Conservation (phyloP, 106 monocot species). For the Phalaenopsis aphrodite region DNA sequence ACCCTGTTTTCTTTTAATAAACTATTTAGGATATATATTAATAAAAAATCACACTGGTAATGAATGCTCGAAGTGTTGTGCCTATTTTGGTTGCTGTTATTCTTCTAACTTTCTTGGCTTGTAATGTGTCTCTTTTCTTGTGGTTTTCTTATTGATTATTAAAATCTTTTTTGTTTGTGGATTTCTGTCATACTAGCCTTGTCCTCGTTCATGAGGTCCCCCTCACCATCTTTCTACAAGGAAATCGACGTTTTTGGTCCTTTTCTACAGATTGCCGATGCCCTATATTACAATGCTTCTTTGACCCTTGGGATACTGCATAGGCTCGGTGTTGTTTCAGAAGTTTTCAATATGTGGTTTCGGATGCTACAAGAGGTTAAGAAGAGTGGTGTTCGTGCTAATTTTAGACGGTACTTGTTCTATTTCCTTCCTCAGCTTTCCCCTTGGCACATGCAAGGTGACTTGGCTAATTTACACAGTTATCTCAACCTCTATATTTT, state of each 20-base stretch:
- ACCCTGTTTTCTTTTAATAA: neutral
- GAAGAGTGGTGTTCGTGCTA: constrained; percentile 64
- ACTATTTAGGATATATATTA: neutral
- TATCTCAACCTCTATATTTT: neutral
- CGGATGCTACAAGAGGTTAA: constrained; percentile 88
- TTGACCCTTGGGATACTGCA: constrained; percentile 67
- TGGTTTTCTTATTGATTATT: neutral
- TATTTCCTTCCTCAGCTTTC: neutral
- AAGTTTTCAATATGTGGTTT: constrained; percentile 86
- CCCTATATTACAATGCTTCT: constrained; percentile 81
- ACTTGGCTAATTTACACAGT: neutral
- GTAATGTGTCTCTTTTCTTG: too few relatives aligned
- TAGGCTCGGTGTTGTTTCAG: constrained; percentile 76
- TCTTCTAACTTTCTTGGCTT: neutral
- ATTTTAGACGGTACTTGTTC: constrained; percentile 63
- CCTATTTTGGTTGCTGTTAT: neutral
- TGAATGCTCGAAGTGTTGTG: neutral
- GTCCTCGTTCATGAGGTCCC: neutral
- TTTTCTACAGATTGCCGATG: constrained; percentile 68
- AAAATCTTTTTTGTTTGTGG: neutral
- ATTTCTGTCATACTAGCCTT: neutral
- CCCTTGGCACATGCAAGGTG: neutral
- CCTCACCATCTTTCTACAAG: neutral
- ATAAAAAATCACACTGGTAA: neutral
- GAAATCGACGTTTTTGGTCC: neutral